Percentiles rank a stretch among this genome's conserved stretches.
Conservation (phyloP, 306 rosid genomes). For the Trifolium subterraneum region DNA sequence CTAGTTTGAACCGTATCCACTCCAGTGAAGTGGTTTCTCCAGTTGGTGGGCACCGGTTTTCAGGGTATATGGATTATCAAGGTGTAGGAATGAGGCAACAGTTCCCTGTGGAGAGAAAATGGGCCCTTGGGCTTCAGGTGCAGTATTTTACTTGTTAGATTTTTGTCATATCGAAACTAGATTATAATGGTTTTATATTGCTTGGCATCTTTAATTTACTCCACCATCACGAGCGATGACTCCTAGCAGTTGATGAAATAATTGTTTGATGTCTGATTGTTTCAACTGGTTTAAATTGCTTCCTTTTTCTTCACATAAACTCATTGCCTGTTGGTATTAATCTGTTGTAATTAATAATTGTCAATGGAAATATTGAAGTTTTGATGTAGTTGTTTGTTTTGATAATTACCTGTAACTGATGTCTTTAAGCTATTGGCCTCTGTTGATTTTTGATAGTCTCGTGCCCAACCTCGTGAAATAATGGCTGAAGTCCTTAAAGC, state of each 20-base stretch:
- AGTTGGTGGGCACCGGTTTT: conserved; percentile 71
- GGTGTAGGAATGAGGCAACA: conserved; percentile 67
- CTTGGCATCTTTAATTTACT: conserved; percentile 28
- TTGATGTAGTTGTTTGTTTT: conserved; percentile 35
- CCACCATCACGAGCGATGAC: conserved; percentile 22
- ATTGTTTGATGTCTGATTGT: conserved; percentile 35
- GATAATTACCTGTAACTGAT: conserved; percentile 39
- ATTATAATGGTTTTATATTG: conserved; percentile 18
- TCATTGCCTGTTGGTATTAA: conserved; percentile 20
- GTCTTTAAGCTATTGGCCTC: conserved; percentile 35
- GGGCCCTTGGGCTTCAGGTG: conserved; percentile 99
- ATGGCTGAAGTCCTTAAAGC: conserved; percentile 96
- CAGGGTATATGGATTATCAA: conserved; percentile 74
- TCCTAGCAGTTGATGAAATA: conserved; percentile 31
- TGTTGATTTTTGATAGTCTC: conserved; percentile 59
- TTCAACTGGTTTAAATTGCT: conserved; percentile 19
- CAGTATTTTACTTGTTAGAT: conserved; percentile 41
- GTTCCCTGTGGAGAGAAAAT: conserved; percentile 80
- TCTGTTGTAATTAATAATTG: conserved; percentile 11
- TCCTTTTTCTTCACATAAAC: background rate
- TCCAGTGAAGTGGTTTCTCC: conserved; percentile 62
- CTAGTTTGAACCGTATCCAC: conserved; percentile 62
- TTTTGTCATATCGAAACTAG: conserved; percentile 12
- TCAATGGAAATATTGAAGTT: conserved; percentile 11
- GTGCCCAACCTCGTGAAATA: conserved; percentile 94